phyloP scores from a whole-genome alignment of 208 protist species.

The Wallacemonas sp. region DNA sequence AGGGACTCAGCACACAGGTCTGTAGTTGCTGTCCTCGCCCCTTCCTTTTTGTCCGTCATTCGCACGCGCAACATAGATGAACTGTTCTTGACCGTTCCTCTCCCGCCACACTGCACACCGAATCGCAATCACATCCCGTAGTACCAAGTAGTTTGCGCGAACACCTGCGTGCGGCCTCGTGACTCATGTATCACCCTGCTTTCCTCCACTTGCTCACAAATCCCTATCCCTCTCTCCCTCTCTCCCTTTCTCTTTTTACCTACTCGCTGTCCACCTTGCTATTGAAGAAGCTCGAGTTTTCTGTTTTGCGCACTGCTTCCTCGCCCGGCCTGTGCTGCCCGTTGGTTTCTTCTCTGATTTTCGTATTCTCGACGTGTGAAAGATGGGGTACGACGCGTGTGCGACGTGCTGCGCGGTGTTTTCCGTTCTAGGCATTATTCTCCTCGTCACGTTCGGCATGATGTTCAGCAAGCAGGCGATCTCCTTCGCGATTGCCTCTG shows the following conservation, averaged over 20 bases:
- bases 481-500: slow-evolving; percentile 71
- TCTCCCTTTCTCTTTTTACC: slow-evolving; percentile 9
- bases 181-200: too few species aligned
- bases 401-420: slow-evolving; percentile 84
- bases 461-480: slow-evolving; percentile 76
- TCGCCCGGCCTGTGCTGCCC: not conserved
- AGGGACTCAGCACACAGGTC: too few species aligned
- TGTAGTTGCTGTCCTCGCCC: too few species aligned
- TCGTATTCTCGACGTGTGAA: not conserved
- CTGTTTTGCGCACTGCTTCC: too few species aligned
- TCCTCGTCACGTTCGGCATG: slow-evolving; percentile 77
- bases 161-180: too few species aligned
- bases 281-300: too few species aligned
- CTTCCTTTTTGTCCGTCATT: not conserved
- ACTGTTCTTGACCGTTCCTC: too few species aligned
- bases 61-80: too few species aligned
- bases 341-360: slow-evolving; percentile 18
- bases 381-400: slow-evolving; percentile 64
- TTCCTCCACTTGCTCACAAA: slow-evolving; percentile 4
- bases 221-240: slow-evolving; percentile 10
- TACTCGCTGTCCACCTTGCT: not conserved
- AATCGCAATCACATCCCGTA: too few species aligned
- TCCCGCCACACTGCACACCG: too few species aligned
- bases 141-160: too few species aligned
- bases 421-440: slow-evolving; percentile 84